A percentile compares a stretch with the other conserved stretches of the same genome.
Evolutionary conservation across 2,329 filamentous ascomycete genomes (phyloP).

Genomic region (Mycogone perniciosa): DNA sequence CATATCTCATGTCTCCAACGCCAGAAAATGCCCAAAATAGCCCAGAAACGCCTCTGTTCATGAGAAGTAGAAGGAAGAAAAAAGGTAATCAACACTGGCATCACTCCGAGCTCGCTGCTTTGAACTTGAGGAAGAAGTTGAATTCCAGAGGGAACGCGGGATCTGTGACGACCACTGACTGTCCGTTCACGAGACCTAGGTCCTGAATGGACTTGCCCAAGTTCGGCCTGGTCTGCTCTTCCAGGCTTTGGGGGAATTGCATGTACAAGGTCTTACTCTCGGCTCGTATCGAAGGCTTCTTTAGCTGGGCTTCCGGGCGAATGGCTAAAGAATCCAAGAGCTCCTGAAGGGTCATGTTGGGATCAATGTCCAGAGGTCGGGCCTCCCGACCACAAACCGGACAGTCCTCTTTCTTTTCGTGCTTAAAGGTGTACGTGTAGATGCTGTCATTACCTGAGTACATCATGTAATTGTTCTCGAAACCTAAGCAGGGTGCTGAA

Average conservation of each 20-base stretch:
- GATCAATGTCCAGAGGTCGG: constrained; percentile 65
- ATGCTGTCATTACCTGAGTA: constrained; percentile 94
- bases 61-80: background rate
- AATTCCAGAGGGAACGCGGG: constrained; percentile 76
- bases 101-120: constrained; percentile 15
- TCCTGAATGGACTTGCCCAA: constrained; percentile 71
- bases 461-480: constrained; percentile 95
- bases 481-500: constrained; percentile 71
- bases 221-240: constrained; percentile 79
- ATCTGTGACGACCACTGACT: constrained; percentile 89
- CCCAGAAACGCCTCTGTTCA: background rate
- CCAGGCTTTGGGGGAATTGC: constrained; percentile 72
- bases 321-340: constrained; percentile 79
- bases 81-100: background rate
- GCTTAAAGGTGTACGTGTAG: constrained; percentile 96
- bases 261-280: constrained; percentile 86
- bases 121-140: constrained; percentile 48
- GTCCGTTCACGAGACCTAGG: constrained; percentile 65
- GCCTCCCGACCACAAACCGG: constrained; percentile 86
- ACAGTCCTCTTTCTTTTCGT: constrained; percentile 90
- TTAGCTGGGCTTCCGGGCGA: constrained; percentile 83
- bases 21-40: constrained; percentile 21
- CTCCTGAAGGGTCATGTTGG: constrained; percentile 67
- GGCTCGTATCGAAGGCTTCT: constrained; percentile 78
- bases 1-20: constrained; percentile 21